Evolutionary conservation across 352 stramenopile genomes (phyloP).

Genomic region (Pythium aquatile): DNA sequence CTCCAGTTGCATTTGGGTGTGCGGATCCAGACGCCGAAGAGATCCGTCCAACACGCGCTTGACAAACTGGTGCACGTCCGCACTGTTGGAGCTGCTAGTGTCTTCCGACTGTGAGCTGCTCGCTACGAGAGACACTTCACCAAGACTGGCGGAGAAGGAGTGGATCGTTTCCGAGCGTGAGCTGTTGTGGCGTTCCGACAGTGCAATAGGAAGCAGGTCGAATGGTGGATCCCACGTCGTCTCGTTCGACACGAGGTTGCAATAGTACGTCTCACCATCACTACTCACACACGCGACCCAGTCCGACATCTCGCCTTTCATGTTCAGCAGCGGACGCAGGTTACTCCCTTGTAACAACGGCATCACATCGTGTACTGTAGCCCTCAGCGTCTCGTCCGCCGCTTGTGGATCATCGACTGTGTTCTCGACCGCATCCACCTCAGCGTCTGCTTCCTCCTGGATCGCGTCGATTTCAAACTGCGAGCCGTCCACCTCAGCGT

Average conservation of each 20-base stretch:
- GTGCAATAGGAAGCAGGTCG: neutral
- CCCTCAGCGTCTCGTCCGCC: neutral
- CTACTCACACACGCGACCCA: slow-evolving; percentile 46
- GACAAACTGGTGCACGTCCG: slow-evolving; percentile 15
- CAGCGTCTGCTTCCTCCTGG: slow-evolving; percentile 11
- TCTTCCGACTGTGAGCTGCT: neutral
- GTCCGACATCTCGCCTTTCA: slow-evolving; percentile 19
- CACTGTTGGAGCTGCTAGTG: neutral
- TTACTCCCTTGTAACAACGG: neutral
- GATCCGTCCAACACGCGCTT: slow-evolving; percentile 24
- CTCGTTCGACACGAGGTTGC: slow-evolving; percentile 39
- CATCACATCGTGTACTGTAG: neutral
- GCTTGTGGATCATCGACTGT: too few species aligned
- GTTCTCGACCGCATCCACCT: neutral
- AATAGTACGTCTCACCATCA: slow-evolving; percentile 46
- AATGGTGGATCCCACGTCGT: slow-evolving; percentile 42
- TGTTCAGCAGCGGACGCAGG: slow-evolving; percentile 19
- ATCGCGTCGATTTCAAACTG: slow-evolving; percentile 21
- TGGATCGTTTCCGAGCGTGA: neutral
- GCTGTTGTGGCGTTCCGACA: slow-evolving; percentile 7
- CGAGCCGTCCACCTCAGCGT: neutral
- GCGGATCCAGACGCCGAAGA: slow-evolving; percentile 28
- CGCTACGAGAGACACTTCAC: neutral
- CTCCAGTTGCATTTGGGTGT: slow-evolving; percentile 31
- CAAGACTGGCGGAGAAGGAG: neutral